These are phyloP conservation scores for Plasmodium vinckei DNA, from an alignment of 169 alveolate species.

Conservation along the genomic window DNA sequence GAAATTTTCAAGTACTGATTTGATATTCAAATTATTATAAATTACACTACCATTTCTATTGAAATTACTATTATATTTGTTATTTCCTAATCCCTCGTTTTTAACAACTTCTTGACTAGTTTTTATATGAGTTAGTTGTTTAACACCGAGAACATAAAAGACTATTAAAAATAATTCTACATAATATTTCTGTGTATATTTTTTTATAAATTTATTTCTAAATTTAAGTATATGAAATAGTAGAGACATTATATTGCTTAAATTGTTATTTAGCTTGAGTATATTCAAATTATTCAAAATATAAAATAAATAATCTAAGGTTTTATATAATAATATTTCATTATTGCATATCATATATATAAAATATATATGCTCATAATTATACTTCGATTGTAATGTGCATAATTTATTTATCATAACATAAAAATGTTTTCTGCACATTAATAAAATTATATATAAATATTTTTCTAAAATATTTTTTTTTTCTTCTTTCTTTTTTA, in stretches of 20 bases:
- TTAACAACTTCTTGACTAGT: neutral
- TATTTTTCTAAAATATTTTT: slow-evolving; percentile 46
- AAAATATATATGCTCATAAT: slow-evolving; percentile 65
- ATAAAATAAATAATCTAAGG: slow-evolving; percentile 61
- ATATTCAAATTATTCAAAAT: slow-evolving; percentile 27
- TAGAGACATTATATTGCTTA: slow-evolving; percentile 64
- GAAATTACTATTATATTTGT: neutral
- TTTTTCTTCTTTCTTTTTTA: slow-evolving; percentile 6
- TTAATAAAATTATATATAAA: slow-evolving; percentile 29
- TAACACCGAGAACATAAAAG: slow-evolving; percentile 61
- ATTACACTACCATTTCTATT: neutral
- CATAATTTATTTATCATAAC: slow-evolving; percentile 41
- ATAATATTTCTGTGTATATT: slow-evolving; percentile 28
- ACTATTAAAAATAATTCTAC: slow-evolving; percentile 50
- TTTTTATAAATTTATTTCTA: slow-evolving; percentile 38
- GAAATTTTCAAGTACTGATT: too few relatives aligned
- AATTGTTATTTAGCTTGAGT: slow-evolving; percentile 25
- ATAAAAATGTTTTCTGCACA: slow-evolving; percentile 47
- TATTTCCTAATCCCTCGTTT: neutral
- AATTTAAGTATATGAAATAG: slow-evolving; percentile 59
- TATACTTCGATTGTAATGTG: slow-evolving; percentile 52
- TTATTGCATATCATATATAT: slow-evolving; percentile 73
- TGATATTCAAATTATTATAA: neutral
- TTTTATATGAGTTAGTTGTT: slow-evolving; percentile 36
- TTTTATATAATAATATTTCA: slow-evolving; percentile 36